phyloP scores from a whole-genome alignment of 176 grass and related monocot genomes.

The Aechmea fasciata region DNA sequence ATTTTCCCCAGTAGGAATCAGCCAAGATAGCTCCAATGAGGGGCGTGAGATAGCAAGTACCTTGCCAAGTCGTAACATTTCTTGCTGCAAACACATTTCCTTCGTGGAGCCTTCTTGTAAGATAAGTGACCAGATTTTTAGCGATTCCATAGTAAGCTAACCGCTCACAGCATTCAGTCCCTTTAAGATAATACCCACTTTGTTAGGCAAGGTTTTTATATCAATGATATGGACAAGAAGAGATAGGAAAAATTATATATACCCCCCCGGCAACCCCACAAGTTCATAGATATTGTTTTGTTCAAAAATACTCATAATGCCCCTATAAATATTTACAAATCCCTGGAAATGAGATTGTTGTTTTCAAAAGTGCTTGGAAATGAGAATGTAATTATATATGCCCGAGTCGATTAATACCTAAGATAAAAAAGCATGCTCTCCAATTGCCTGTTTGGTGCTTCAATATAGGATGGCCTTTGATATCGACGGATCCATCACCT shows the following conservation, averaged over 20 bases:
- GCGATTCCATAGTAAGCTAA: constrained; percentile 88
- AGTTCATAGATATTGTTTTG: too few species aligned
- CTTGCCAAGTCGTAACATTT: constrained; percentile 78
- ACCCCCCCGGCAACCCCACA: too few species aligned
- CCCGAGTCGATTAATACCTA: constrained; percentile 38
- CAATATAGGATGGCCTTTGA: constrained; percentile 54
- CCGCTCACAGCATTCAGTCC: constrained; percentile 73
- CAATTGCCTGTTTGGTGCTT: constrained; percentile 79
- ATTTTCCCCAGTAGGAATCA: constrained; percentile 78
- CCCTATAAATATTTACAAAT: too few species aligned
- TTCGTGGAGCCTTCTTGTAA: constrained; percentile 60
- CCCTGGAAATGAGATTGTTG: too few species aligned
- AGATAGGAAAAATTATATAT: too few species aligned
- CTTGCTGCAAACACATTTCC: constrained; percentile 70
- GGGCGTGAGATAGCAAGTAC: constrained; percentile 87
- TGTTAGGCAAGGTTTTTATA: not conserved
- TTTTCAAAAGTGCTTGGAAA: too few species aligned
- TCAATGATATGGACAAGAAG: not conserved
- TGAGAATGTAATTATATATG: not conserved
- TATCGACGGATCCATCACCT: constrained; percentile 71
- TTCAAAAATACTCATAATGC: too few species aligned
- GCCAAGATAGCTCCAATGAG: constrained; percentile 79
- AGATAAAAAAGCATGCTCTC: constrained; percentile 74
- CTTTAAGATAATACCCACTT: constrained; percentile 11
- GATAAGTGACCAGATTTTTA: constrained; percentile 68